Evolutionary conservation across 2,329 filamentous ascomycete genomes (phyloP).

Genomic region (Cladorrhinum sp.): DNA sequence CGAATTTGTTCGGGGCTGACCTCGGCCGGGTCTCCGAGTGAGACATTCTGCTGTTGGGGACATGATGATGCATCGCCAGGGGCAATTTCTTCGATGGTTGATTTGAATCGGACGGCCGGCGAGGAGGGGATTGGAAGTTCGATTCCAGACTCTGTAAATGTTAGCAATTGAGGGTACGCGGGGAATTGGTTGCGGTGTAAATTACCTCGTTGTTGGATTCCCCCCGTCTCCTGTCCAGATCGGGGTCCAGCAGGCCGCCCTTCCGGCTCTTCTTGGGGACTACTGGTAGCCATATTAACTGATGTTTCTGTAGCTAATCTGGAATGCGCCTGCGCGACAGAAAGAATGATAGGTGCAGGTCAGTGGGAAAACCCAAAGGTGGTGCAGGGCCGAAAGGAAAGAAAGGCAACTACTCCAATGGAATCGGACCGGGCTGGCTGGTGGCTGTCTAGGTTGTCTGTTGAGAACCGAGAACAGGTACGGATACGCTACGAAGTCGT

Average conservation of each 20-base stretch:
- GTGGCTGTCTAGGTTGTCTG: neutral
- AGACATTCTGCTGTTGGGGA: conserved; percentile 23
- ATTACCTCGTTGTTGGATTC: conserved; percentile 9
- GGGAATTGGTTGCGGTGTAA: conserved; percentile 13
- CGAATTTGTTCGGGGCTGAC: conserved; percentile 62
- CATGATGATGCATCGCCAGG: conserved; percentile 38
- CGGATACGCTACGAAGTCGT: conserved; percentile 14
- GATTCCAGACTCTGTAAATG: neutral
- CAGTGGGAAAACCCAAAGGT: neutral
- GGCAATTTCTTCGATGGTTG: conserved; percentile 67
- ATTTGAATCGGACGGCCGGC: conserved; percentile 67
- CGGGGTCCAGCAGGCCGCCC: conserved; percentile 1
- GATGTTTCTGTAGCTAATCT: neutral
- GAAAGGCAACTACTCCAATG: conserved; percentile 1
- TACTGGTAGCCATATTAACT: conserved; percentile 15
- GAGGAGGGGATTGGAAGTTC: conserved; percentile 12
- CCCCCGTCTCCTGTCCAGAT: conserved; percentile 3
- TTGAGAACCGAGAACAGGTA: conserved; percentile 5
- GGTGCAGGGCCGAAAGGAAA: conserved; percentile 1
- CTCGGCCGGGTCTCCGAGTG: conserved; percentile 37
- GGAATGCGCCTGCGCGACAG: conserved; percentile 9
- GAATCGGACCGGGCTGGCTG: neutral
- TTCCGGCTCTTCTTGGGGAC: conserved; percentile 10
- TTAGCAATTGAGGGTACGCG: neutral
- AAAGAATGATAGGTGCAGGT: conserved; percentile 5